Conservation (phyloP, 1,284 basidiomycete genomes). For the Rhizoctonia solani region DNA sequence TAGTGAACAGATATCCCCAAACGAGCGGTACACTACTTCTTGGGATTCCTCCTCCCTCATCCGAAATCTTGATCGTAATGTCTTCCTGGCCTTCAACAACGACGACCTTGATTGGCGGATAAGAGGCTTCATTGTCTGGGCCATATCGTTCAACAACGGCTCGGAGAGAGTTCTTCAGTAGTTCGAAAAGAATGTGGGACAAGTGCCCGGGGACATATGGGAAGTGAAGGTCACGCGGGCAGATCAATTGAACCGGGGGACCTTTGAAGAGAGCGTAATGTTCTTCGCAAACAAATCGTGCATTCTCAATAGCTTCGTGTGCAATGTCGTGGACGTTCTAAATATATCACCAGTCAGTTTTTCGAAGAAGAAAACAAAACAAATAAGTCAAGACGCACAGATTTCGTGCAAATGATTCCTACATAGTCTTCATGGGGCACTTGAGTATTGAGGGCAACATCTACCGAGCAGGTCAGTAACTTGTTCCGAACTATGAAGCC, state of each 20-base stretch:
- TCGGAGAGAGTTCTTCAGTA: slow-evolving; percentile 97
- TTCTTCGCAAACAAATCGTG: slow-evolving; percentile 97
- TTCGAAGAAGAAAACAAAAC: neutral
- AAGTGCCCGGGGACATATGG: slow-evolving; percentile 96
- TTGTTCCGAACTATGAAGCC: neutral
- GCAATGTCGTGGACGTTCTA: slow-evolving; percentile 93
- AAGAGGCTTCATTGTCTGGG: slow-evolving; percentile 75
- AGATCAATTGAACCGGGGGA: slow-evolving; percentile 96
- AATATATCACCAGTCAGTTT: slow-evolving; percentile 27
- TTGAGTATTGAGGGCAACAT: slow-evolving; percentile 89
- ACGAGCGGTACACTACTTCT: slow-evolving; percentile 92
- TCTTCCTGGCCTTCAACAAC: slow-evolving; percentile 88
- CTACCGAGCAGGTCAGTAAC: slow-evolving; percentile 49
- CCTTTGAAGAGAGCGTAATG: slow-evolving; percentile 96
- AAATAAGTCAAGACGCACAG: slow-evolving; percentile 55
- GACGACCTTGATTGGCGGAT: slow-evolving; percentile 95
- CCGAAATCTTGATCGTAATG: slow-evolving; percentile 97
- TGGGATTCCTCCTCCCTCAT: slow-evolving; percentile 96
- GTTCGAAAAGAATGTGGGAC: slow-evolving; percentile 94
- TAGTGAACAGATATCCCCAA: slow-evolving; percentile 99
- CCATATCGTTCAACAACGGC: slow-evolving; percentile 95
- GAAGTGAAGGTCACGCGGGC: slow-evolving; percentile 85
- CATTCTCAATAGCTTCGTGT: slow-evolving; percentile 99
- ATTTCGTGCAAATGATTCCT: slow-evolving; percentile 96
- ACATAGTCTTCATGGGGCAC: slow-evolving; percentile 91